phyloP scores from a whole-genome alignment of 306 rosid species.

The Dalbergia cochinchinensis region DNA sequence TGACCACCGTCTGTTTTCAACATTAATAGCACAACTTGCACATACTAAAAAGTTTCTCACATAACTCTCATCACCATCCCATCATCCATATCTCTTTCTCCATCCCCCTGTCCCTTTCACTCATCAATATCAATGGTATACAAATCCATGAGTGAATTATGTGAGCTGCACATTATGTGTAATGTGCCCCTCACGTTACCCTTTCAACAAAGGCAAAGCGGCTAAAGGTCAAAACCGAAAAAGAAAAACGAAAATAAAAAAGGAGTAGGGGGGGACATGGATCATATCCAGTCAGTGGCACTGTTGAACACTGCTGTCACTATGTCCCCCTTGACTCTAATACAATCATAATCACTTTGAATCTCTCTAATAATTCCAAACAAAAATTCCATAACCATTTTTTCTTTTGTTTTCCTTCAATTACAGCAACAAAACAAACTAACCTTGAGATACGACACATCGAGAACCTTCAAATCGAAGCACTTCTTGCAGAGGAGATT shows the following conservation, averaged over 20 bases:
- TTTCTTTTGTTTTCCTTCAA: too few species aligned
- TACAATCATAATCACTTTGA: too few species aligned
- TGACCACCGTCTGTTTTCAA: slow-evolving; percentile 27
- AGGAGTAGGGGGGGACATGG: not conserved
- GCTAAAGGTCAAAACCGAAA: not conserved
- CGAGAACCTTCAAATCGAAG: slow-evolving; percentile 61
- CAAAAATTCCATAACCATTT: not conserved
- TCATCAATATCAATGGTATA: not conserved
- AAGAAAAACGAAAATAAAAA: not conserved
- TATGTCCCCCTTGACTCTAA: too few species aligned
- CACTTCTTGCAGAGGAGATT: slow-evolving; percentile 73
- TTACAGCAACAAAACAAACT: not conserved
- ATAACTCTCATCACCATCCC: not conserved
- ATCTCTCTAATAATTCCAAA: not conserved
- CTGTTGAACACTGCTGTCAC: too few species aligned
- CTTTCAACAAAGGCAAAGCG: slow-evolving; percentile 14
- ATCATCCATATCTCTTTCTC: not conserved
- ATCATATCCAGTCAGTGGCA: not conserved
- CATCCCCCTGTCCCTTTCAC: not conserved
- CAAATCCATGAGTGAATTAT: not conserved
- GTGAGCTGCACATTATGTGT: not conserved
- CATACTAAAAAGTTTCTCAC: not conserved
- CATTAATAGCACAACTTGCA: not conserved
- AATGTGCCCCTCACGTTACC: not conserved
- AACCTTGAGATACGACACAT: slow-evolving; percentile 74